A percentile compares a stretch with the other conserved stretches of the same genome.
These are phyloP conservation scores for Chrysanthemum lavandulifolium DNA, from an alignment of 129 eudicot genomes.

Conservation along the genomic window DNA sequence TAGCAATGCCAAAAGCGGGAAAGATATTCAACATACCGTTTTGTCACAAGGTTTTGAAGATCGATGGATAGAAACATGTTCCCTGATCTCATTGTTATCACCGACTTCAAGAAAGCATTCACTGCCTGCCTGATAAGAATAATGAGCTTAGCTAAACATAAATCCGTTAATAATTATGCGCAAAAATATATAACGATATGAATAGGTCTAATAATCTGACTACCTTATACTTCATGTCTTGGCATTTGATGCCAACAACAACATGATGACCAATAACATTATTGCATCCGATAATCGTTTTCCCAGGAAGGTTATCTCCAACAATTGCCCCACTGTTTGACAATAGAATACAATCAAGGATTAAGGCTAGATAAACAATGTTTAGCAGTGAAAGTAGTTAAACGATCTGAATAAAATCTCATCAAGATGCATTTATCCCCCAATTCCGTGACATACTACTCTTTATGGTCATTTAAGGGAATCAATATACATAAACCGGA, in stretches of 20 bases:
- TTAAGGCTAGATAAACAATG: constrained; percentile 14
- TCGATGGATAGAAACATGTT: constrained; percentile 83
- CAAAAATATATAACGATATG: background rate
- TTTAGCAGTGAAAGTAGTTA: background rate
- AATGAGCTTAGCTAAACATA: background rate
- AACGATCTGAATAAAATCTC: constrained; percentile 48
- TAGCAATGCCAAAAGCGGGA: constrained; percentile 44
- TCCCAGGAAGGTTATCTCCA: constrained; percentile 91
- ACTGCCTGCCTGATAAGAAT: constrained; percentile 61
- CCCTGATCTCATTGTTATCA: constrained; percentile 92
- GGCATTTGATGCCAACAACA: constrained; percentile 89
- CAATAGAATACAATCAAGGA: constrained; percentile 7
- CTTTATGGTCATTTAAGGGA: too few relatives aligned
- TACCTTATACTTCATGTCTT: constrained; percentile 93
- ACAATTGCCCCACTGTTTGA: constrained; percentile 76
- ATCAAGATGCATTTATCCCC: constrained; percentile 81
- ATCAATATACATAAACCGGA: too few relatives aligned
- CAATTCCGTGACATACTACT: constrained; percentile 22
- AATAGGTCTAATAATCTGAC: background rate
- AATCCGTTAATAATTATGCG: background rate
- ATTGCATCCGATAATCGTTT: constrained; percentile 73
- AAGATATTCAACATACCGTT: constrained; percentile 57
- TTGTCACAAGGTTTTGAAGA: constrained; percentile 73
- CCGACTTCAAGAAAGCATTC: constrained; percentile 94
- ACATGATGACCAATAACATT: constrained; percentile 90